Conservation (phyloP, 306 rosid species). For the Cicer arietinum region DNA sequence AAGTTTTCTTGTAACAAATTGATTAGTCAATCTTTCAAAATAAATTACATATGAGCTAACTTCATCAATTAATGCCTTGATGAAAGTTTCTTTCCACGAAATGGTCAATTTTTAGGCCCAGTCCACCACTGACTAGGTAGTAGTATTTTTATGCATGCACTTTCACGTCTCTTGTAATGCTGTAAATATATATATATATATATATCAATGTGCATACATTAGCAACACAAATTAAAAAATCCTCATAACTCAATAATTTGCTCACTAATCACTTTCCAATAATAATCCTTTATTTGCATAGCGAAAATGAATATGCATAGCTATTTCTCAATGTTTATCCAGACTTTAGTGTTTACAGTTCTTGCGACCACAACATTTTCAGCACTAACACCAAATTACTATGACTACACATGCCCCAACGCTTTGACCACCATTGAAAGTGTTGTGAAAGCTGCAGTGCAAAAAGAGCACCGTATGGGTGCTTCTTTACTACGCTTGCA, state of each 20-base stretch:
- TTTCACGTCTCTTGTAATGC: not conserved
- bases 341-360: conserved; percentile 19
- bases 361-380: conserved; percentile 41
- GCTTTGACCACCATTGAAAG: conserved; percentile 46
- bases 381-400: conserved; percentile 44
- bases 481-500: conserved; percentile 57
- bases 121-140: conserved; percentile 21
- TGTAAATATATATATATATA: conserved; percentile 4
- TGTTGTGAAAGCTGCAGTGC: conserved; percentile 40
- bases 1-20: no score
- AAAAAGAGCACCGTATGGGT: conserved; percentile 50
- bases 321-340: conserved; percentile 9
- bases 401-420: conserved; percentile 45
- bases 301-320: conserved; percentile 31
- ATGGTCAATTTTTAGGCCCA: conserved; percentile 29
- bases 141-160: not conserved
- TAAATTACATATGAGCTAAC: no score
- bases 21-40: no score
- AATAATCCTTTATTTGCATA: not conserved
- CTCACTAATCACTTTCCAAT: not conserved
- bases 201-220: not conserved
- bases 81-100: conserved; percentile 37
- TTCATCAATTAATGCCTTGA: not conserved
- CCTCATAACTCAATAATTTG: not conserved
- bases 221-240: conserved; percentile 10